Conservation (phyloP, 805 yeast genomes). For the Ogataea polymorpha region DNA sequence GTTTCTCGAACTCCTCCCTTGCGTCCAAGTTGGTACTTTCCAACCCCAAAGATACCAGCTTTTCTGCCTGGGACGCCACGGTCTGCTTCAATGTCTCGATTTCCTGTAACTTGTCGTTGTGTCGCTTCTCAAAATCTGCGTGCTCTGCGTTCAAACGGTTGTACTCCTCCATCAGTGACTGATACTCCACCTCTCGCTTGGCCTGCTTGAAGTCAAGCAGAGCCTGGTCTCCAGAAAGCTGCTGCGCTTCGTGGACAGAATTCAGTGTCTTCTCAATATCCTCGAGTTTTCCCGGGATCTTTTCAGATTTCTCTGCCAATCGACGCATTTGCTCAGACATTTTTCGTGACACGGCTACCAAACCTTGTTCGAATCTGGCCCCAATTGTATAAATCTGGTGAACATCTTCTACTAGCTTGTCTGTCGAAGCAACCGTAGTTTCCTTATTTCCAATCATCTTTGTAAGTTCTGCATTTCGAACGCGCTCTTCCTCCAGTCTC, state of each 20-base stretch:
- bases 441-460: slow-evolving; percentile 4
- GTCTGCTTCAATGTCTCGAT: not conserved
- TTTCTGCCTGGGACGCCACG: not conserved
- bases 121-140: not conserved
- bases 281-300: not conserved
- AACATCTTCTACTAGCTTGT: slow-evolving; percentile 1
- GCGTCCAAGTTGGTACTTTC: not conserved
- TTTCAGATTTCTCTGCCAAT: not conserved
- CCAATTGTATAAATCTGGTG: slow-evolving; percentile 7
- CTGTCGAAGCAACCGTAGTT: not conserved
- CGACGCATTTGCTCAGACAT: slow-evolving; percentile 2
- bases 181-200: slow-evolving; percentile 8
- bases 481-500: slow-evolving; percentile 44
- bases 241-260: slow-evolving; percentile 1
- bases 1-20: not conserved
- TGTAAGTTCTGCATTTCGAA: slow-evolving; percentile 32
- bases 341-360: slow-evolving; percentile 1
- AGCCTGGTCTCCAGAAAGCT: slow-evolving; percentile 7
- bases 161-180: slow-evolving; percentile 9
- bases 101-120: not conserved
- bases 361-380: slow-evolving; percentile 6
- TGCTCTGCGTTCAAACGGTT: slow-evolving; percentile 4
- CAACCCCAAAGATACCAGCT: not conserved
- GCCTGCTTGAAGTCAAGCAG: slow-evolving; percentile 8
- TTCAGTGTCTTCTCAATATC: slow-evolving; percentile 1